Evolutionary conservation across 306 rosid species (phyloP).

Genomic region (Medicago ruthenica): DNA sequence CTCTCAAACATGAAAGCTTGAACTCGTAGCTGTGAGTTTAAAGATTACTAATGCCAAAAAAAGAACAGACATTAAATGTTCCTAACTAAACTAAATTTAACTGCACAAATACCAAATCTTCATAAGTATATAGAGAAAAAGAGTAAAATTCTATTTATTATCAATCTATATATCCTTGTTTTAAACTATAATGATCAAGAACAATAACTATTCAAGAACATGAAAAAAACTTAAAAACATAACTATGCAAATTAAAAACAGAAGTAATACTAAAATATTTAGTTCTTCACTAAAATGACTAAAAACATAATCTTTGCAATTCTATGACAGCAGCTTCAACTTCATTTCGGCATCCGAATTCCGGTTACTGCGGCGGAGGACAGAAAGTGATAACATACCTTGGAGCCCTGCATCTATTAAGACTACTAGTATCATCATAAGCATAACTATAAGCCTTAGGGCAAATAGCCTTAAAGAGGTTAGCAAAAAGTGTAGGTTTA

Average conservation of each 20-base stretch:
- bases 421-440: slow-evolving; percentile 88
- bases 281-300: slow-evolving; percentile 31
- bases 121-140: slow-evolving; percentile 2
- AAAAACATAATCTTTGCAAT: slow-evolving; percentile 28
- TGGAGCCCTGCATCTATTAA: slow-evolving; percentile 83
- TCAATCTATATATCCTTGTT: slow-evolving; percentile 11
- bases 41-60: too few relatives aligned
- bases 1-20: too few relatives aligned
- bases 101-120: slow-evolving; percentile 30
- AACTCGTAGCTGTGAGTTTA: too few relatives aligned
- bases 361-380: slow-evolving; percentile 59
- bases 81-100: slow-evolving; percentile 24
- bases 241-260: slow-evolving; percentile 23
- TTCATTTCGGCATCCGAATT: neutral
- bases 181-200: slow-evolving; percentile 10
- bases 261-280: slow-evolving; percentile 17
- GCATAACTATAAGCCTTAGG: slow-evolving; percentile 98
- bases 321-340: slow-evolving; percentile 30
- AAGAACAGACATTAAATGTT: neutral
- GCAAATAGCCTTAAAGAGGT: slow-evolving; percentile 92
- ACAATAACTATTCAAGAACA: slow-evolving; percentile 19
- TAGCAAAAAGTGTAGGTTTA: slow-evolving; percentile 87
- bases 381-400: slow-evolving; percentile 92
- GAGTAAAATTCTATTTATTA: slow-evolving; percentile 11
- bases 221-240: slow-evolving; percentile 4